Conservation (phyloP, 441 rosid species). For the Monsonia emarginata region DNA sequence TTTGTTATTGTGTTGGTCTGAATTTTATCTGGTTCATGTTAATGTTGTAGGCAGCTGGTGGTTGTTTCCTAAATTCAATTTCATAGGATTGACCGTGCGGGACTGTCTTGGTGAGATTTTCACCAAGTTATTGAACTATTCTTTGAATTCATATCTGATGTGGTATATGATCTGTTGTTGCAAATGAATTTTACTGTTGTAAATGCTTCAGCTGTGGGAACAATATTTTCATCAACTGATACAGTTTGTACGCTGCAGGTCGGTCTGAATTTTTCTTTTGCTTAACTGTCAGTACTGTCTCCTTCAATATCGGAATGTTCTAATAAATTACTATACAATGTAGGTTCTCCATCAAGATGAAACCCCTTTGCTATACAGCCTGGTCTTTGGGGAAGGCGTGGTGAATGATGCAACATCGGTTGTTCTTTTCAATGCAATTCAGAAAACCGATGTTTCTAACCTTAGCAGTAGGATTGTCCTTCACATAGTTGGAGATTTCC, state of each 20-base stretch:
- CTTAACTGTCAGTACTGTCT: background rate
- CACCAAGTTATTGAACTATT: background rate
- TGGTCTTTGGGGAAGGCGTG: slow-evolving; percentile 89
- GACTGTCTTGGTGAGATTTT: slow-evolving; percentile 59
- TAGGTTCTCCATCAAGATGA: slow-evolving; percentile 89
- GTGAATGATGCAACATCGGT: slow-evolving; percentile 88
- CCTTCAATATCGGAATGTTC: background rate
- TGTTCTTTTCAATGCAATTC: slow-evolving; percentile 71
- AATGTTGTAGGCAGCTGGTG: slow-evolving; percentile 59
- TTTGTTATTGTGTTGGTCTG: background rate
- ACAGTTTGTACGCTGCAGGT: slow-evolving; percentile 94
- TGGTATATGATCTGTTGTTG: background rate
- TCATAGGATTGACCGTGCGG: slow-evolving; percentile 39
- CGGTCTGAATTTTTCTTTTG: slow-evolving; percentile 2
- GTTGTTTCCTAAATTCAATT: slow-evolving; percentile 55
- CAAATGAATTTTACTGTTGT: slow-evolving; percentile 12
- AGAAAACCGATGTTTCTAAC: slow-evolving; percentile 51
- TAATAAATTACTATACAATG: background rate
- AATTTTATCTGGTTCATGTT: slow-evolving; percentile 7
- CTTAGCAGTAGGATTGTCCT: slow-evolving; percentile 36
- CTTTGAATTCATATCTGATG: background rate
- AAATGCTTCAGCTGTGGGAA: slow-evolving; percentile 57
- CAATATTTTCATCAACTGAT: slow-evolving; percentile 82
- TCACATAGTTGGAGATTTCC: slow-evolving; percentile 47
- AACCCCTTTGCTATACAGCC: slow-evolving; percentile 69